A percentile compares a stretch with the other conserved stretches of the same genome.
These are phyloP conservation scores for Pythium pyrilobum DNA, from an alignment of 352 stramenopile genomes.

Conservation along the genomic window DNA sequence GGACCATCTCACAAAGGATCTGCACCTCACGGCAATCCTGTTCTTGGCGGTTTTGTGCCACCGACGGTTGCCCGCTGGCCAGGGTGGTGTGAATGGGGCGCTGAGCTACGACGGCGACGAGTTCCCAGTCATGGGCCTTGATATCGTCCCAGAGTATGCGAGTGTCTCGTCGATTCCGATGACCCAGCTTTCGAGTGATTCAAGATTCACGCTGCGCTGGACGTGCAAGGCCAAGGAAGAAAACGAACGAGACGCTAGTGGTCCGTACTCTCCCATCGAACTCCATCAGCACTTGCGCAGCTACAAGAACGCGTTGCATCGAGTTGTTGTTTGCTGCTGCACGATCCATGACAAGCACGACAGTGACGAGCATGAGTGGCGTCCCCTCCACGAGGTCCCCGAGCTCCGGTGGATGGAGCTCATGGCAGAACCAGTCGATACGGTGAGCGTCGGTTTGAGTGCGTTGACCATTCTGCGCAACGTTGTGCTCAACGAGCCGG, in stretches of 20 bases:
- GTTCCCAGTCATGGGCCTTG: conserved; percentile 69
- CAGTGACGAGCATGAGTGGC: conserved; percentile 46
- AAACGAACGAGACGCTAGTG: conserved; percentile 22
- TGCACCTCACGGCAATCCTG: conserved; percentile 54
- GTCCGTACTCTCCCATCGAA: conserved; percentile 48
- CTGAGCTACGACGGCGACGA: conserved; percentile 33
- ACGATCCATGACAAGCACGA: conserved; percentile 35
- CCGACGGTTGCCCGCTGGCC: conserved; percentile 13
- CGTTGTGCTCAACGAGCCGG: conserved; percentile 53
- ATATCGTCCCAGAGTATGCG: conserved; percentile 30
- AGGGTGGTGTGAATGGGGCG: background rate
- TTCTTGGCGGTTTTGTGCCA: conserved; percentile 62
- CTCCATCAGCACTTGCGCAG: conserved; percentile 40
- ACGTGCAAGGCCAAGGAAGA: conserved; percentile 32
- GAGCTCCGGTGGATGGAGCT: conserved; percentile 82
- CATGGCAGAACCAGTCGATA: conserved; percentile 53
- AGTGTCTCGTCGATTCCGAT: conserved; percentile 55
- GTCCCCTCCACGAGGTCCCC: conserved; percentile 50
- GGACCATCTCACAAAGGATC: conserved; percentile 43
- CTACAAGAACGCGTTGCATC: background rate
- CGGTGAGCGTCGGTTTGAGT: conserved; percentile 31
- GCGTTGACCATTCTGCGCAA: conserved; percentile 59
- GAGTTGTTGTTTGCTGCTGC: conserved; percentile 63
- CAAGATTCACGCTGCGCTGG: conserved; percentile 63
- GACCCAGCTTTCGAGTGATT: conserved; percentile 62